Conservation (phyloP, 805 yeast species). For the Cyberlindnera americana region DNA sequence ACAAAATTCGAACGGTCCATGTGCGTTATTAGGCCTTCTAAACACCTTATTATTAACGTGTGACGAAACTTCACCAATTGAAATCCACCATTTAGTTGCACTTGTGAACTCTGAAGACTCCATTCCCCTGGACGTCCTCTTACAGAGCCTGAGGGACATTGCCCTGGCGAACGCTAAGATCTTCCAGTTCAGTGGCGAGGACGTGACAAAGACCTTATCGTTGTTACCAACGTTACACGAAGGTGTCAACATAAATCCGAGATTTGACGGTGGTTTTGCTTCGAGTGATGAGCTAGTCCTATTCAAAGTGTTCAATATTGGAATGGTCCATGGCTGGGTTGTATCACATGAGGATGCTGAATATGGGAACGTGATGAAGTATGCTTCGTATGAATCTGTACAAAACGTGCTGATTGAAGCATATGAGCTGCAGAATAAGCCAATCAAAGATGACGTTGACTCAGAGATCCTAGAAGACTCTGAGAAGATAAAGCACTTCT, state of each 20-base stretch:
- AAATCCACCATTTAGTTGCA: conserved; percentile 28
- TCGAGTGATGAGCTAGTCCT: conserved; percentile 50
- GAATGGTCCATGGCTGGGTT: conserved; percentile 83
- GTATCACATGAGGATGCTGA: conserved; percentile 41
- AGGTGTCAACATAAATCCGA: conserved; percentile 73
- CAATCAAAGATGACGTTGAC: conserved; percentile 22
- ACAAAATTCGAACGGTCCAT: conserved; percentile 85
- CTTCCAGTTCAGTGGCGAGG: conserved; percentile 27
- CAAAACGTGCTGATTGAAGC: conserved; percentile 54
- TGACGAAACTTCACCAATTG: conserved; percentile 22
- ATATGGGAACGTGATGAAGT: conserved; percentile 34
- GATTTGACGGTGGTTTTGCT: conserved; percentile 58
- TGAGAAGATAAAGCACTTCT: conserved; percentile 40
- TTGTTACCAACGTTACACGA: conserved; percentile 60
- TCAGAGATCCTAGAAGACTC: conserved; percentile 33
- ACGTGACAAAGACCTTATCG: conserved; percentile 39
- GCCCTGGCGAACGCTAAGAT: conserved; percentile 32
- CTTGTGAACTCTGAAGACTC: conserved; percentile 30
- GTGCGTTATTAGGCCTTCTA: conserved; percentile 75
- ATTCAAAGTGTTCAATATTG: conserved; percentile 56
- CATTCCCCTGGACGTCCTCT: conserved; percentile 39
- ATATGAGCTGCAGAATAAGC: conserved; percentile 32
- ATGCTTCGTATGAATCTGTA: conserved; percentile 52
- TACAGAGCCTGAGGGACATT: conserved; percentile 48
- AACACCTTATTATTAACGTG: conserved; percentile 63